Conservation (phyloP, 345 rosid genomes). For the Lumnitzera racemosa region DNA sequence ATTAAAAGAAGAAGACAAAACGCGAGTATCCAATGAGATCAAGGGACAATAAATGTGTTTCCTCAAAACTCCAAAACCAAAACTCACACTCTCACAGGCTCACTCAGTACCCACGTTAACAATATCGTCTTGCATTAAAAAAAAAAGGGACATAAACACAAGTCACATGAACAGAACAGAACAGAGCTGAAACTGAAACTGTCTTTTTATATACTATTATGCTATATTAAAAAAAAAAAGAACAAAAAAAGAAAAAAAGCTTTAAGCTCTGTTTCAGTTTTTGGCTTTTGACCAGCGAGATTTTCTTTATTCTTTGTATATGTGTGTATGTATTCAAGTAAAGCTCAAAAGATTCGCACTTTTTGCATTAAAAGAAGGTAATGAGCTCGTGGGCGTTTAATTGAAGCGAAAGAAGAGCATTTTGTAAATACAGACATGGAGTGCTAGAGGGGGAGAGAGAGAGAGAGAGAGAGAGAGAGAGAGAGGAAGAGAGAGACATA, state of each 20-base stretch:
- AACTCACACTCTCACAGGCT: conserved; percentile 6
- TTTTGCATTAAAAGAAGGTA: conserved; percentile 49
- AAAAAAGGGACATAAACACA: conserved; percentile 1
- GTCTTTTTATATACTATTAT: conserved; percentile 9
- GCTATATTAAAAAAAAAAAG: conserved; percentile 1
- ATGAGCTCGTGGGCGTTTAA: conserved; percentile 32
- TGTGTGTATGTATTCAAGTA: conserved; percentile 11
- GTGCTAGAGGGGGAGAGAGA: not conserved
- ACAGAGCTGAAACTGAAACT: conserved; percentile 18
- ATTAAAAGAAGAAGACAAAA: conserved; percentile 1
- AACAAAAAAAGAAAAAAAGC: conserved; percentile 24
- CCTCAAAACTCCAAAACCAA: conserved; percentile 5
- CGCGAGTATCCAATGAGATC: too few relatives aligned
- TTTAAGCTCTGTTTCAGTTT: conserved; percentile 10
- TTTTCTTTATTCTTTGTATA: conserved; percentile 17
- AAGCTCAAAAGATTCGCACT: not conserved
- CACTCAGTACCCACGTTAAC: conserved; percentile 3
- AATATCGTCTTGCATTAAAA: not conserved
- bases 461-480: not conserved
- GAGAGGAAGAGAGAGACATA: not conserved
- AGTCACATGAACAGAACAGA: conserved; percentile 16
- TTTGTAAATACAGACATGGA: conserved; percentile 5
- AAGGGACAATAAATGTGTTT: too few relatives aligned
- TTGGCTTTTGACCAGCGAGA: conserved; percentile 36
- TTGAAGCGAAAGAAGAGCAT: conserved; percentile 25